Conservation (phyloP, 805 yeast genomes). For the Lachancea fermentati region DNA sequence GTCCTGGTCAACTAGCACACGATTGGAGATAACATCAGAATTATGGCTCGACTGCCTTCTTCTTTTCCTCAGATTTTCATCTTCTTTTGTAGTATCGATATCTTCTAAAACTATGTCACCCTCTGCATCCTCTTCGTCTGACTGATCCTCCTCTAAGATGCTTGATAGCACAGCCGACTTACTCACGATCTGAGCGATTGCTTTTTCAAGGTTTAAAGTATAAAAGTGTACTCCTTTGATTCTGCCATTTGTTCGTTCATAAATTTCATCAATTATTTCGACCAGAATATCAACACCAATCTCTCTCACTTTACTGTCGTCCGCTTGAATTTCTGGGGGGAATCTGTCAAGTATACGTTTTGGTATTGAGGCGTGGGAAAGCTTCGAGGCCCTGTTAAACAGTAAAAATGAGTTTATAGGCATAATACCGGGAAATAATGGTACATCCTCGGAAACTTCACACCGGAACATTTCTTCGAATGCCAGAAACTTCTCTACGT, state of each 20-base stretch:
- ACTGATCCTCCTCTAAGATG: slow-evolving; percentile 40
- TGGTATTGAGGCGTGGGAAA: slow-evolving; percentile 85
- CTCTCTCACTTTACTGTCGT: slow-evolving; percentile 74
- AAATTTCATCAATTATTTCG: slow-evolving; percentile 56
- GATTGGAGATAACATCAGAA: slow-evolving; percentile 37
- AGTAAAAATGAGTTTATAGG: slow-evolving; percentile 82
- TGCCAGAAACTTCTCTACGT: slow-evolving; percentile 64
- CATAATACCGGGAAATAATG: slow-evolving; percentile 83
- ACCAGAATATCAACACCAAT: slow-evolving; percentile 73
- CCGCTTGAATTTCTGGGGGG: slow-evolving; percentile 51
- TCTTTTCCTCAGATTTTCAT: slow-evolving; percentile 21
- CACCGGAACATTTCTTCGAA: slow-evolving; percentile 53
- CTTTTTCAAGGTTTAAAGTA: slow-evolving; percentile 85
- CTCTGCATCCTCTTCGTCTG: slow-evolving; percentile 30
- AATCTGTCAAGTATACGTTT: slow-evolving; percentile 44
- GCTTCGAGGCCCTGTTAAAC: slow-evolving; percentile 81
- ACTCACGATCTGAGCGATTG: slow-evolving; percentile 79
- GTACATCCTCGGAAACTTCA: slow-evolving; percentile 39
- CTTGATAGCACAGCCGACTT: slow-evolving; percentile 48
- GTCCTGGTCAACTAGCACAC: slow-evolving; percentile 32
- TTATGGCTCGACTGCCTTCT: slow-evolving; percentile 29
- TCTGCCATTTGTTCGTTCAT: slow-evolving; percentile 46
- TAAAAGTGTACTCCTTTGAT: slow-evolving; percentile 89
- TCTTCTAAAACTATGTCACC: slow-evolving; percentile 24
- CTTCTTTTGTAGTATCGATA: slow-evolving; percentile 9